Base-by-base conservation (phyloP, 148 eudicot species). In the Rhododendron simsii region DNA sequence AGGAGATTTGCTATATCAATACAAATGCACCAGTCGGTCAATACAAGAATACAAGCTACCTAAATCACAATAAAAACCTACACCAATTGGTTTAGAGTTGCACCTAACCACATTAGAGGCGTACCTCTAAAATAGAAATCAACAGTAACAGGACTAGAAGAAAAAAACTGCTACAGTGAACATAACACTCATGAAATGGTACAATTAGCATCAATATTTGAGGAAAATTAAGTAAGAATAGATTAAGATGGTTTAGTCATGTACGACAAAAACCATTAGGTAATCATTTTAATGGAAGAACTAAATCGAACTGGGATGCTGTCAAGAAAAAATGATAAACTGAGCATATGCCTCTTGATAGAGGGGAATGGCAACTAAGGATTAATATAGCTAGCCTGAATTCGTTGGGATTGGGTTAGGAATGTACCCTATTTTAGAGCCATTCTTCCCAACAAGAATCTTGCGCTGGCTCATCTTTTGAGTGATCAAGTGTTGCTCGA, bases 361-460 rank as follows among this genome's bases (percentile, higher is more conserved):
- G 77, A 73, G n/a, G 21, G 37, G 45, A 75, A 35, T 37, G 45
- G 45, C 18, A 35, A 35, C 7, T 33, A 75, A 75, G 45, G 47
- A 75, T 18, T 37, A 15, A 37, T 16, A 33, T 74, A 35, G 44
- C 21, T 30, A 35, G 44, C 44, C 45, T 13, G 16, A 74, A 35
- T 74, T 33, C 23, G 35, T 35, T 33, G 7, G 78, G 78, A 14
- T 35, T 37, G n/a, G 7, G 21, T 75, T 33, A 84, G 71, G 82
- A 78, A 86, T 85, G 84, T 91, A 96, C 98, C 99, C 98, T 55
- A 96, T 96, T 91, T 93, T 96, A 78, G 96, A 92, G 82, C 99
- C 99, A 69, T 94, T 93, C 90, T 95, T 96, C 87, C 99, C 99
- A 5, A 95, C 92, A 39, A 95, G 95, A 87, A 96, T 96, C 88